A percentile compares a stretch with the other conserved stretches of the same genome.
phyloP scores from a whole-genome alignment of 345 rosid species.

The Cardamine occulta region DNA sequence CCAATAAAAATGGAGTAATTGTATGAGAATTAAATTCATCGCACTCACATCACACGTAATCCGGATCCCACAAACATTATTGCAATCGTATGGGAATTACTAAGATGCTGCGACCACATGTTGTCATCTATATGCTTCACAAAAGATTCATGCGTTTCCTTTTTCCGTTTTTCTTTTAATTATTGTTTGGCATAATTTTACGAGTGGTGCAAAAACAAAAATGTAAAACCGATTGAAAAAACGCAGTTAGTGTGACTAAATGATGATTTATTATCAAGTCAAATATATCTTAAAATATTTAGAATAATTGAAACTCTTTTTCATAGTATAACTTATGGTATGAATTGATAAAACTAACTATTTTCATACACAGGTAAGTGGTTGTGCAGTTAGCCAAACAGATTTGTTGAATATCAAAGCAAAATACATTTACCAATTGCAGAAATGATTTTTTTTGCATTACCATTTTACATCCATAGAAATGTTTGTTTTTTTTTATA shows the following conservation, averaged over 20 bases:
- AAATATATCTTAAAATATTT: background rate
- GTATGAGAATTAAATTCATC: background rate
- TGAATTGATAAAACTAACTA: background rate
- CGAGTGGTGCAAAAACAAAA: too few relatives aligned
- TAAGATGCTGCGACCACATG: conserved; percentile 31
- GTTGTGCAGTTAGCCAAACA: background rate
- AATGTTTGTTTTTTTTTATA: background rate
- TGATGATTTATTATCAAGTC: background rate
- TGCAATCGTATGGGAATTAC: conserved; percentile 18
- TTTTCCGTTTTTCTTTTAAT: background rate
- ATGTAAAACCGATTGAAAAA: background rate
- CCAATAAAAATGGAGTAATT: background rate
- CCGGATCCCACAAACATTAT: conserved; percentile 37
- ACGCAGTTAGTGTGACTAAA: background rate
- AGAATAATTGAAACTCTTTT: background rate
- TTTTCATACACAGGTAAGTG: conserved; percentile 1
- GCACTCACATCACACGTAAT: conserved; percentile 38
- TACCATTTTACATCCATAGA: background rate
- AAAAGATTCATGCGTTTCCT: conserved; percentile 8
- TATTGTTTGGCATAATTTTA: background rate
- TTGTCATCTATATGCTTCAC: conserved; percentile 34
- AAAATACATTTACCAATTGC: conserved; percentile 4
- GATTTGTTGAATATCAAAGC: background rate
- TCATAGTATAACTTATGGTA: background rate
- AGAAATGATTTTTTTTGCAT: background rate